phyloP scores from a whole-genome alignment of 768 basidiomycete species.

The Astraeus odoratus region DNA sequence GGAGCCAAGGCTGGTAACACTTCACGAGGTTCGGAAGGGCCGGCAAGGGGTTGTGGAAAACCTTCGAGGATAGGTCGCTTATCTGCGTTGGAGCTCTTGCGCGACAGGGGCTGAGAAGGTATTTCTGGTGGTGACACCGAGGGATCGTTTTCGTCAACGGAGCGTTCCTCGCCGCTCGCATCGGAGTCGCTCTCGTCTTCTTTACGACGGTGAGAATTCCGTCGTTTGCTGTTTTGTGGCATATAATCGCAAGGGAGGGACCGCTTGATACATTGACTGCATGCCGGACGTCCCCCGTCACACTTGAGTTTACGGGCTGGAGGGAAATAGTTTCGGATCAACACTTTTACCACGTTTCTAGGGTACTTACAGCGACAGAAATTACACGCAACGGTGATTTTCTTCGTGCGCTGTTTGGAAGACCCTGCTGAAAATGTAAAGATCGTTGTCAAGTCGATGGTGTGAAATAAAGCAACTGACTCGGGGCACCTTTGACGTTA shows the following conservation, averaged over 20 bases:
- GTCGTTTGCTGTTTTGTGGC: slow-evolving; percentile 65
- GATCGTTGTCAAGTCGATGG: slow-evolving; percentile 7
- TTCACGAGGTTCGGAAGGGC: slow-evolving; percentile 40
- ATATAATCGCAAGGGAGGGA: slow-evolving; percentile 75
- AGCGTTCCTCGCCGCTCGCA: slow-evolving; percentile 56
- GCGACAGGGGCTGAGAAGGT: slow-evolving; percentile 28
- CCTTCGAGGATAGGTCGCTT: slow-evolving; percentile 28
- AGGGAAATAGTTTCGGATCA: slow-evolving; percentile 15
- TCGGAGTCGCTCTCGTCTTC: slow-evolving; percentile 55
- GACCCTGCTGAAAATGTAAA: slow-evolving; percentile 36
- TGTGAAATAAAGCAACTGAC: slow-evolving; percentile 27
- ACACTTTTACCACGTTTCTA: slow-evolving; percentile 7
- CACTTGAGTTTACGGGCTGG: slow-evolving; percentile 84
- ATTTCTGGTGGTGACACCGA: slow-evolving; percentile 50
- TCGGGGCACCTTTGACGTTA: slow-evolving; percentile 29
- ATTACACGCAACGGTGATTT: slow-evolving; percentile 86
- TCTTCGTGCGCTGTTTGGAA: slow-evolving; percentile 67
- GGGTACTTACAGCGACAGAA: slow-evolving; percentile 76
- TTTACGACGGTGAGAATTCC: slow-evolving; percentile 55
- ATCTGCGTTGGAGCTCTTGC: slow-evolving; percentile 30
- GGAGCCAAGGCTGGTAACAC: slow-evolving; percentile 33
- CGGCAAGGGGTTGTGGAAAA: slow-evolving; percentile 24
- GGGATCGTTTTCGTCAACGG: slow-evolving; percentile 42
- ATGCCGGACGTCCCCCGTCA: slow-evolving; percentile 79
- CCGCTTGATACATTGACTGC: slow-evolving; percentile 75